Percentiles rank a stretch among this genome's conserved stretches.
Evolutionary conservation across 441 rosid genomes (phyloP).

Genomic region (Croton laevigatus): DNA sequence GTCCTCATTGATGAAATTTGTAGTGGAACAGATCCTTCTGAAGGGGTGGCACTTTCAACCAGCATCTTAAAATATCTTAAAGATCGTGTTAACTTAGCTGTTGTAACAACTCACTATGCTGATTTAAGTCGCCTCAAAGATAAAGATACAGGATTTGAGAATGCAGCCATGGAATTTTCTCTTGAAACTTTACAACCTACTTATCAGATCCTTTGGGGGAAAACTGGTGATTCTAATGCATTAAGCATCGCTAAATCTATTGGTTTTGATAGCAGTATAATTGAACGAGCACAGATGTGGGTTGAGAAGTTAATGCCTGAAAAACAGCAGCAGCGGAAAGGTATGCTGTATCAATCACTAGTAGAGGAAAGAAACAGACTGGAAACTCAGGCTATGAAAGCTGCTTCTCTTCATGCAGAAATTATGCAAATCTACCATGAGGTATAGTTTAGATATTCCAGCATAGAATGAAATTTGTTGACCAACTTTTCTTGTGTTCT

Average conservation of each 20-base stretch:
- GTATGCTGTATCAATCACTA: conserved; percentile 65
- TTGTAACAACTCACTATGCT: conserved; percentile 87
- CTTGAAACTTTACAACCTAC: conserved; percentile 80
- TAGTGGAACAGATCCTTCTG: conserved; percentile 95
- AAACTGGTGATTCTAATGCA: conserved; percentile 84
- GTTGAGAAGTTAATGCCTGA: conserved; percentile 74
- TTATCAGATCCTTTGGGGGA: conserved; percentile 80
- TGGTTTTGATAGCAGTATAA: conserved; percentile 63
- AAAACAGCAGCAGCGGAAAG: conserved; percentile 60
- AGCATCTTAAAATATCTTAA: conserved; percentile 71
- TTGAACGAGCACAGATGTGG: conserved; percentile 69
- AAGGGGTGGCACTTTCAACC: conserved; percentile 86
- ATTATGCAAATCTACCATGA: conserved; percentile 59
- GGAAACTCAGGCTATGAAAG: conserved; percentile 55
- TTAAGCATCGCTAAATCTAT: conserved; percentile 74
- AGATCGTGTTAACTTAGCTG: conserved; percentile 53
- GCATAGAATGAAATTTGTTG: conserved; percentile 4
- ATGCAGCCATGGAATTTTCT: conserved; percentile 93
- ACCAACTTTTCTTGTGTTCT: conserved; percentile 4
- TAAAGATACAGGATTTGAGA: conserved; percentile 61
- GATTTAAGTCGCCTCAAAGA: conserved; percentile 85
- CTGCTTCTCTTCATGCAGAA: conserved; percentile 58
- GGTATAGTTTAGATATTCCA: conserved; percentile 41
- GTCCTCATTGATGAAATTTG: conserved; percentile 93
- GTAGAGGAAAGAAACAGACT: conserved; percentile 68